A percentile compares a stretch with the other conserved stretches of the same genome.
Conservation (phyloP, 129 eudicot genomes). For the Gnaphalium uliginosum region DNA sequence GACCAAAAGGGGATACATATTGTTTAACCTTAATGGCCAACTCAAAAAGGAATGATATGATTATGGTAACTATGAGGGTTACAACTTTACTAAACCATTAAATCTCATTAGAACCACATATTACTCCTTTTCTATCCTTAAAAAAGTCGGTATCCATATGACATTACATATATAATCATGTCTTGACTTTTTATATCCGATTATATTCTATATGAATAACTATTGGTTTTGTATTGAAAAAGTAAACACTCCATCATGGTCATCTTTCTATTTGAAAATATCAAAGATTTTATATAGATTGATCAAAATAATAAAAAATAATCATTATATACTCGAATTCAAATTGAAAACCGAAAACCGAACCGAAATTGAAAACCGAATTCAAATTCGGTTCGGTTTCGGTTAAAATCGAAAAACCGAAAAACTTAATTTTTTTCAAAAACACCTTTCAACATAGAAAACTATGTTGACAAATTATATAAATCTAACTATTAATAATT, state of each 20-base stretch:
- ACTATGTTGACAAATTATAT: no score
- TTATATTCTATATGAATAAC: not conserved
- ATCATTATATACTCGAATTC: no score
- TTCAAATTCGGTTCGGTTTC: no score
- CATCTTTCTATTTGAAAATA: not conserved
- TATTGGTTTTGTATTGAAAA: not conserved
- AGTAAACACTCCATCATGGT: not conserved
- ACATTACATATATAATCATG: conserved; percentile 2
- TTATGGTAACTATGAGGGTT: conserved; percentile 34
- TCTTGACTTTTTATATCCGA: not conserved
- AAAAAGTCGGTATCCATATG: conserved; percentile 12
- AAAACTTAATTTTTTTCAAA: no score
- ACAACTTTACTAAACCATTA: not conserved
- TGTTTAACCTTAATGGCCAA: conserved; percentile 27
- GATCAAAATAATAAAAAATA: no score
- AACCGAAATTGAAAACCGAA: no score
- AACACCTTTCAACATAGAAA: no score
- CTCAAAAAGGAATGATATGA: conserved; percentile 35
- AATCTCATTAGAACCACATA: conserved; percentile 16
- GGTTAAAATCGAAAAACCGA: no score
- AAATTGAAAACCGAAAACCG: no score
- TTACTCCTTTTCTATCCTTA: not conserved
- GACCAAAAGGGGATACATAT: conserved; percentile 25
- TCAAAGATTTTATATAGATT: not conserved
- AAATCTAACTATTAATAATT: no score